phyloP scores from a whole-genome alignment of 2,329 filamentous ascomycete genomes.

The Ophiostoma himal-ulmi region DNA sequence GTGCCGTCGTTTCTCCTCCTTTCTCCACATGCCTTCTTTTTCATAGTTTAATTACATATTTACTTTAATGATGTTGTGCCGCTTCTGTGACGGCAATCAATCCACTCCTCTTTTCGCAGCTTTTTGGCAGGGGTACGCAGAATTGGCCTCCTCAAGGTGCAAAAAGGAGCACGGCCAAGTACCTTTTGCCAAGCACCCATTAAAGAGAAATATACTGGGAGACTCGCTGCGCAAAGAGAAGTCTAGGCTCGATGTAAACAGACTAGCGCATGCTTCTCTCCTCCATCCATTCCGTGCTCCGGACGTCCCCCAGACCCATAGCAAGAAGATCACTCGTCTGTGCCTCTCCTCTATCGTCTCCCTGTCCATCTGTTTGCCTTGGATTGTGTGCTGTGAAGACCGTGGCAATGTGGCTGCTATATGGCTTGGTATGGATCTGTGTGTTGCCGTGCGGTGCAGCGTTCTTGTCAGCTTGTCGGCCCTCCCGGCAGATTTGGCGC shows the following conservation, averaged over 20 bases:
- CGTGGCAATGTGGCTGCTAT: background rate
- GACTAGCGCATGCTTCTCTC: background rate
- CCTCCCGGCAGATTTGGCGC: background rate
- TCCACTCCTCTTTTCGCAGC: background rate
- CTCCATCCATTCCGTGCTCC: conserved; percentile 8
- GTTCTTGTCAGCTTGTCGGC: background rate
- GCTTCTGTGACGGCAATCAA: background rate
- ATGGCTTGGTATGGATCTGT: conserved; percentile 1
- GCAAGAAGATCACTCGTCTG: background rate
- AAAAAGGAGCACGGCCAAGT: background rate
- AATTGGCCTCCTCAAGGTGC: background rate
- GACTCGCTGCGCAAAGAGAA: background rate
- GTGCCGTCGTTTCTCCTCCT: background rate
- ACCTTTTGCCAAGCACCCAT: background rate
- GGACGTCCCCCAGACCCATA: conserved; percentile 5
- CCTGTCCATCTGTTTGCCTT: too few relatives aligned
- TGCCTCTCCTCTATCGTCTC: background rate
- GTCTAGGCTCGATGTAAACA: background rate
- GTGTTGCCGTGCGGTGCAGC: conserved; percentile 7
- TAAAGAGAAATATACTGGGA: too few relatives aligned
- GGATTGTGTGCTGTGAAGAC: background rate
- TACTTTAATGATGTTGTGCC: conserved; percentile 6
- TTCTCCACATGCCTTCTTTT: background rate
- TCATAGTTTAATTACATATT: background rate
- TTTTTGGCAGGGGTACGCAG: background rate